Conservation (phyloP, 495 filamentous ascomycete genomes). For the Cryomyces minteri region DNA sequence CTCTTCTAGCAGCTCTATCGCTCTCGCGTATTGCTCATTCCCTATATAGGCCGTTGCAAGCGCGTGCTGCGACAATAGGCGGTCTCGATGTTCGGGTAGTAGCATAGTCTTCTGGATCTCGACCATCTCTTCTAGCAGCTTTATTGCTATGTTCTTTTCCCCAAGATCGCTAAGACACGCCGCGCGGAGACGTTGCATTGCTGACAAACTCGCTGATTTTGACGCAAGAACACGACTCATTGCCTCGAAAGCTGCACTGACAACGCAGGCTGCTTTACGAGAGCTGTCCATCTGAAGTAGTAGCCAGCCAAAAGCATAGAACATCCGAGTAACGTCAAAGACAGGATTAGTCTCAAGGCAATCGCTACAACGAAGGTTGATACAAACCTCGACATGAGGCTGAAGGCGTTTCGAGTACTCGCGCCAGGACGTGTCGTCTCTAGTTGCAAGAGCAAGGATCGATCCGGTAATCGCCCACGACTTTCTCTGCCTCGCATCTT, state of each 20-base stretch:
- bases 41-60: too few species aligned
- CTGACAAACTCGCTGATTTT: too few species aligned
- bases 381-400: conserved; percentile 12
- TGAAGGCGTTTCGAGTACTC: conserved; percentile 8
- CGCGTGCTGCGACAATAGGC: not conserved
- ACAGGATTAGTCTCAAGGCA: conserved; percentile 3
- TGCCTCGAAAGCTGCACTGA: too few species aligned
- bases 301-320: not conserved
- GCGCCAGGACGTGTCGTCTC: conserved; percentile 2
- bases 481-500: not conserved
- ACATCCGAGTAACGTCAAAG: conserved; percentile 10
- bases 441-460: not conserved
- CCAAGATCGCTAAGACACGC: conserved; percentile 1
- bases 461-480: conserved; percentile 5
- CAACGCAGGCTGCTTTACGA: too few species aligned
- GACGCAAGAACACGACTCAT: too few species aligned
- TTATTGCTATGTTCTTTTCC: not conserved
- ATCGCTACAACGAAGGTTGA: conserved; percentile 5
- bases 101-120: not conserved
- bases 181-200: conserved; percentile 8
- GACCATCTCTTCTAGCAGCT: not conserved
- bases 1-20: too few species aligned
- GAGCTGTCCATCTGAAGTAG: not conserved
- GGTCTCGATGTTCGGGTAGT: not conserved
- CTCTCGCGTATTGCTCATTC: too few species aligned